phyloP scores from a whole-genome alignment of 192 early-diverging fungal genomes.

The Gamsiella multidivaricata region DNA sequence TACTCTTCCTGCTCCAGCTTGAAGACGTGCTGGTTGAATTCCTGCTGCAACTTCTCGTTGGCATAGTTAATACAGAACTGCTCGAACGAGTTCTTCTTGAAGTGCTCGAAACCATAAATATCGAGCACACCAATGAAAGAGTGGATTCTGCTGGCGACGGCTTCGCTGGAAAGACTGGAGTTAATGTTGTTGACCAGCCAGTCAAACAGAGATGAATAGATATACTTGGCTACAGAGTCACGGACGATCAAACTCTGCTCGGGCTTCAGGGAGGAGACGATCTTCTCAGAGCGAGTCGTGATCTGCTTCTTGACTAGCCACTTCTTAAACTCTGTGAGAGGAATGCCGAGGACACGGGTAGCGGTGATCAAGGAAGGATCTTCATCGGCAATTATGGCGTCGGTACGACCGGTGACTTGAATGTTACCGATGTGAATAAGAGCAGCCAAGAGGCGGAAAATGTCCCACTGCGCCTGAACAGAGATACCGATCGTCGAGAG shows the following conservation, averaged over 20 bases:
- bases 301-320: slow-evolving; percentile 97
- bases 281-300: slow-evolving; percentile 90
- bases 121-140: slow-evolving; percentile 98
- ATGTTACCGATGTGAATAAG: slow-evolving; percentile 97
- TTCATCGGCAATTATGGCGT: slow-evolving; percentile 81
- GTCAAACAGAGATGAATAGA: slow-evolving; percentile 96
- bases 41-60: slow-evolving; percentile 99
- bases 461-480: slow-evolving; percentile 85
- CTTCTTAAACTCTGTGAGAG: slow-evolving; percentile 84
- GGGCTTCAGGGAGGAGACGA: slow-evolving; percentile 81
- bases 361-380: slow-evolving; percentile 79
- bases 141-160: slow-evolving; percentile 51
- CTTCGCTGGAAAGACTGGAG: slow-evolving; percentile 76
- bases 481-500: slow-evolving; percentile 89
- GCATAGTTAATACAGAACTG: slow-evolving; percentile 99
- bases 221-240: slow-evolving; percentile 96
- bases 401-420: slow-evolving; percentile 75
- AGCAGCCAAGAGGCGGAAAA: slow-evolving; percentile 92
- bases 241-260: slow-evolving; percentile 81
- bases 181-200: slow-evolving; percentile 96
- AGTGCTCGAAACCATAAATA: slow-evolving; percentile 99
- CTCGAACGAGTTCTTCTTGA: slow-evolving; percentile 99
- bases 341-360: slow-evolving; percentile 80
- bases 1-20: slow-evolving; percentile 99
- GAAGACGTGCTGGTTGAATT: slow-evolving; percentile 99